Conservation (phyloP, 83 land plant genomes). For the Picea engelmannii region DNA sequence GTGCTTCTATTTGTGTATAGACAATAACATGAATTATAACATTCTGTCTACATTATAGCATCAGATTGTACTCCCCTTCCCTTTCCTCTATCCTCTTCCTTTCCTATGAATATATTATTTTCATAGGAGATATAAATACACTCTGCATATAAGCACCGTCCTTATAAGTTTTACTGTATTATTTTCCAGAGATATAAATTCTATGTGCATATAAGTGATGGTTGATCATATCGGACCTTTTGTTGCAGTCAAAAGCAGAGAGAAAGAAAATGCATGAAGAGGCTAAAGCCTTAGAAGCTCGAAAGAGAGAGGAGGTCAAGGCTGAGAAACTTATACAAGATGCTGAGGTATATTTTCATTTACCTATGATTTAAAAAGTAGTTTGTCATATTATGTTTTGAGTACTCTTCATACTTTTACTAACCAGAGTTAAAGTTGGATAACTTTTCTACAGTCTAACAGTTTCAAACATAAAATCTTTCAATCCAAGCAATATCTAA, state of each 20-base stretch:
- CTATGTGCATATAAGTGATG: too few relatives aligned
- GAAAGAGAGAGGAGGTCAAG: slow-evolving; percentile 32
- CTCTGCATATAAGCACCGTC: too few relatives aligned
- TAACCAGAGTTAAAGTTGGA: background rate
- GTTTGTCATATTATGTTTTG: background rate
- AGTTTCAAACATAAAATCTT: background rate
- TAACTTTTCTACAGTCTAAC: background rate
- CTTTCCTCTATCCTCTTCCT: too few relatives aligned
- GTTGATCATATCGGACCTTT: too few relatives aligned
- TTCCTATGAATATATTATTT: too few relatives aligned
- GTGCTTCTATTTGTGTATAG: too few relatives aligned
- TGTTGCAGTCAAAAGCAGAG: slow-evolving; percentile 36
- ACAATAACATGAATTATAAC: too few relatives aligned
- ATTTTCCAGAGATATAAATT: too few relatives aligned
- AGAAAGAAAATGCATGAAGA: slow-evolving; percentile 35
- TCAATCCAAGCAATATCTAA: background rate
- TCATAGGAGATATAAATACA: too few relatives aligned
- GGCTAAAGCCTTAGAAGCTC: slow-evolving; percentile 28
- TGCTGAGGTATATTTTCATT: slow-evolving; percentile 21
- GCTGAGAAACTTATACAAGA: slow-evolving; percentile 33
- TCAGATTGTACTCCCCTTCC: too few relatives aligned
- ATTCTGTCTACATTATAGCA: too few relatives aligned
- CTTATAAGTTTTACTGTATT: too few relatives aligned
- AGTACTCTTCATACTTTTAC: background rate
- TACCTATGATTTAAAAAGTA: background rate